Percentiles rank a stretch among this genome's conserved stretches.
Conservation (phyloP, 2,329 filamentous ascomycete genomes). For the Calonectria pseudoturangicola region DNA sequence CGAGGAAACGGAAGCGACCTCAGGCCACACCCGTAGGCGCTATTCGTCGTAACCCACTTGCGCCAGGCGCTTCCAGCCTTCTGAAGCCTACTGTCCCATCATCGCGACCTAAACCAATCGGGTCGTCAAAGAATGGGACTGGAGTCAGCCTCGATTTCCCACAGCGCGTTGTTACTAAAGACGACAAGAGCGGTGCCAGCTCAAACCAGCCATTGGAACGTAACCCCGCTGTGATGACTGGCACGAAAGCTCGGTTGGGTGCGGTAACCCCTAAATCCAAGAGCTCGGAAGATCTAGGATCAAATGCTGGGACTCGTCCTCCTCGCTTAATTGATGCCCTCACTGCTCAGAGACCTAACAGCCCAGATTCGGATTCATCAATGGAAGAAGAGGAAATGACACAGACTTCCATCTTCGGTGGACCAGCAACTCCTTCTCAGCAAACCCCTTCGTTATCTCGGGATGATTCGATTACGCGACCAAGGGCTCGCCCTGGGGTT, state of each 20-base stretch:
- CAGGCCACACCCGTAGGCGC: slow-evolving; percentile 37
- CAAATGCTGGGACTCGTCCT: slow-evolving; percentile 45
- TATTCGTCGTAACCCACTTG: slow-evolving; percentile 33
- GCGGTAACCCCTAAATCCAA: slow-evolving; percentile 23
- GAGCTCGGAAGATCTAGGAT: slow-evolving; percentile 26
- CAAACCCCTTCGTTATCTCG: slow-evolving; percentile 44
- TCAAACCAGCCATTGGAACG: slow-evolving; percentile 35
- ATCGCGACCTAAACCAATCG: slow-evolving; percentile 36
- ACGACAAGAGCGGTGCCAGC: slow-evolving; percentile 23
- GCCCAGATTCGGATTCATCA: slow-evolving; percentile 56
- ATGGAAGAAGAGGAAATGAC: slow-evolving; percentile 36
- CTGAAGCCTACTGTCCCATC: slow-evolving; percentile 39
- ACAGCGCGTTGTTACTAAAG: slow-evolving; percentile 32
- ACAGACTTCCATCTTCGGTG: slow-evolving; percentile 41
- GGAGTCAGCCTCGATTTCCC: slow-evolving; percentile 22
- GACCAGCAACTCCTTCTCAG: slow-evolving; percentile 48
- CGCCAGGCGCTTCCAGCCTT: slow-evolving; percentile 33
- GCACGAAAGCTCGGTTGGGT: slow-evolving; percentile 24
- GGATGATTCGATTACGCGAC: slow-evolving; percentile 49
- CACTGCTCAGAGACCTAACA: slow-evolving; percentile 62
- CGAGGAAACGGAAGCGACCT: slow-evolving; percentile 51
- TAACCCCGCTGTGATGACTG: slow-evolving; percentile 37
- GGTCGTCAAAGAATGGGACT: slow-evolving; percentile 27
- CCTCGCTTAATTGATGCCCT: slow-evolving; percentile 66
- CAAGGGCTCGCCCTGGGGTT: slow-evolving; percentile 52